These are phyloP conservation scores for Magnaporthiopsis incrustans DNA, from an alignment of 2,329 filamentous ascomycete genomes.

Conservation along the genomic window DNA sequence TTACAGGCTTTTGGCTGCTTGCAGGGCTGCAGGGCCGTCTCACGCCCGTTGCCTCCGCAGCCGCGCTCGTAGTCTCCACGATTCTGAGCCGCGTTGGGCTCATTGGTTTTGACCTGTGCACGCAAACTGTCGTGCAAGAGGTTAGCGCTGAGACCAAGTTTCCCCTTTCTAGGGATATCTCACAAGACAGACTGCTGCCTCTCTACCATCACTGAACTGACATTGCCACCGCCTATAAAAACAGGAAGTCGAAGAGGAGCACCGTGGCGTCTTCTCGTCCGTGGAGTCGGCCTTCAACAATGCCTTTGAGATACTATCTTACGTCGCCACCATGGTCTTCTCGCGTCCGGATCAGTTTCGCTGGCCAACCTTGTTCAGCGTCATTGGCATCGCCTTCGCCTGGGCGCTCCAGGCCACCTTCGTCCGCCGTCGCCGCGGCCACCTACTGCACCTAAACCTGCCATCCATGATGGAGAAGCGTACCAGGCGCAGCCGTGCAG, in stretches of 20 bases:
- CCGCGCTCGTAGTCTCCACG: constrained; percentile 39
- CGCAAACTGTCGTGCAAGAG: constrained; percentile 54
- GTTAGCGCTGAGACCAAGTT: constrained; percentile 24
- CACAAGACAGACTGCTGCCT: too few relatives aligned
- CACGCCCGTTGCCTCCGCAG: constrained; percentile 29
- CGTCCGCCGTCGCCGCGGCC: constrained; percentile 49
- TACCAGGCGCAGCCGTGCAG: neutral
- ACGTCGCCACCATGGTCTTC: constrained; percentile 57
- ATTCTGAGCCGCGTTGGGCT: constrained; percentile 52
- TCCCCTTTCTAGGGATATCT: neutral
- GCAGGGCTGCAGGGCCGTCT: constrained; percentile 14
- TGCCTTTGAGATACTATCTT: constrained; percentile 61
- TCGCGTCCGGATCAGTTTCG: constrained; percentile 55
- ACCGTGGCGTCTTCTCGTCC: constrained; percentile 60
- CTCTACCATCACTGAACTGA: neutral
- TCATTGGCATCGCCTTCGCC: constrained; percentile 40
- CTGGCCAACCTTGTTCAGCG: constrained; percentile 53
- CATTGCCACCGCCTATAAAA: neutral
- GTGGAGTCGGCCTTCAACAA: constrained; percentile 63
- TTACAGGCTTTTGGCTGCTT: constrained; percentile 30
- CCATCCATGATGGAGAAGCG: constrained; percentile 16
- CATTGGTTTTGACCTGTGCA: constrained; percentile 53
- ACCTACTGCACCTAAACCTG: constrained; percentile 51
- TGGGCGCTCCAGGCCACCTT: constrained; percentile 46
- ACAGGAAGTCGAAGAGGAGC: constrained; percentile 44